Evolutionary conservation across 345 rosid genomes (phyloP).

Genomic region (Hibiscus syriacus): DNA sequence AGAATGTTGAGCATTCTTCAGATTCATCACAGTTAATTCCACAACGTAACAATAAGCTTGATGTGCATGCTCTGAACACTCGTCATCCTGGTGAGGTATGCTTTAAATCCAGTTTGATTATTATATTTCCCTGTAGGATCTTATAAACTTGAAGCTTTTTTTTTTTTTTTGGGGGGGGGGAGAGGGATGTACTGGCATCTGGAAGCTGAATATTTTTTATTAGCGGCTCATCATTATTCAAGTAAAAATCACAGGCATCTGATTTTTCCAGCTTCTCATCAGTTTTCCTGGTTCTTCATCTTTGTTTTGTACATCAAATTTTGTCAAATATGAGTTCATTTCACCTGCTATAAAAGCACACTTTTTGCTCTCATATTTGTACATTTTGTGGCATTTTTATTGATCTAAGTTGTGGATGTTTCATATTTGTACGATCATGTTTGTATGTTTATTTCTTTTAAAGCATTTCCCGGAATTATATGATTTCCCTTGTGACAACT

Average conservation of each 20-base stretch:
- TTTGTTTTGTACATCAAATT: not conserved
- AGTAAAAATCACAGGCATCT: not conserved
- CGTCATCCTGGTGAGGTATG: slow-evolving; percentile 95
- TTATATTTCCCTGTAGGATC: not conserved
- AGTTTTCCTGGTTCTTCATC: not conserved
- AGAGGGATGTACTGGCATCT: not conserved
- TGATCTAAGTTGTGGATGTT: not conserved
- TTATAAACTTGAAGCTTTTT: not conserved
- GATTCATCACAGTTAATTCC: slow-evolving; percentile 85
- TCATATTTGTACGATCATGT: not conserved
- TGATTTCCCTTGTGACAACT: not conserved
- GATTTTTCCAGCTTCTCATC: not conserved
- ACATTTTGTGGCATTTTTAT: not conserved
- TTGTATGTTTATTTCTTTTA: not conserved
- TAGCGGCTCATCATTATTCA: not conserved
- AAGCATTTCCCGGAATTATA: not conserved
- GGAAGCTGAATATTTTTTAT: not conserved
- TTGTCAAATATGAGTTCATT: not conserved
- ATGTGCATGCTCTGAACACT: slow-evolving; percentile 69
- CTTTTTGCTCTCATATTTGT: not conserved
- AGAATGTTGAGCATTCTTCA: slow-evolving; percentile 70
- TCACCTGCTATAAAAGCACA: not conserved
- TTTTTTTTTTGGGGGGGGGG: no score
- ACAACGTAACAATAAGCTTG: slow-evolving; percentile 95
- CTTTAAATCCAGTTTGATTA: slow-evolving; percentile 1